A percentile compares a stretch with the other conserved stretches of the same genome.
These are phyloP conservation scores for Leishmania martiniquensis DNA, from an alignment of 208 protist genomes.

Conservation along the genomic window DNA sequence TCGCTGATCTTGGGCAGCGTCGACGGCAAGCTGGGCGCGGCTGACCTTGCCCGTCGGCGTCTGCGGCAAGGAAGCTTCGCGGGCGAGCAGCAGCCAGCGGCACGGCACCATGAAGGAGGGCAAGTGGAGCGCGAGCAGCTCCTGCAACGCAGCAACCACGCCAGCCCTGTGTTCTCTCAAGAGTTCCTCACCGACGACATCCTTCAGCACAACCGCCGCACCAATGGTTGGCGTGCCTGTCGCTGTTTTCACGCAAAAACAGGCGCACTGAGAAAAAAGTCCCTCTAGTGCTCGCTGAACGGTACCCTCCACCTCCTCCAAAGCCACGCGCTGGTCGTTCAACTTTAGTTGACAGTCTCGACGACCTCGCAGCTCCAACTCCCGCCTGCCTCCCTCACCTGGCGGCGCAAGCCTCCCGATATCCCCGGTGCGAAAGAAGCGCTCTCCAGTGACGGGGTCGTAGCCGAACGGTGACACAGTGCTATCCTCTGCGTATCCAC, in stretches of 20 bases:
- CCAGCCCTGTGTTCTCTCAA: conserved; percentile 6
- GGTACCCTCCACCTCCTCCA: conserved; percentile 60
- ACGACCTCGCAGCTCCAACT: conserved; percentile 40
- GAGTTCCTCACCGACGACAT: neutral
- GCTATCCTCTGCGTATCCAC: conserved; percentile 41
- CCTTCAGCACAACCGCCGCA: conserved; percentile 21
- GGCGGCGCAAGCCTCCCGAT: conserved; percentile 15
- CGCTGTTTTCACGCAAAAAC: conserved; percentile 31
- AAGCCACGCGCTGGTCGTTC: conserved; percentile 55
- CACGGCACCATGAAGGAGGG: conserved; percentile 47
- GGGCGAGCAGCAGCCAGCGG: conserved; percentile 30
- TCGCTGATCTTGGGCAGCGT: neutral
- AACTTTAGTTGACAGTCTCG: conserved; percentile 61
- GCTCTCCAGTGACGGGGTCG: conserved; percentile 14
- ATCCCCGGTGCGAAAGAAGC: conserved; percentile 57
- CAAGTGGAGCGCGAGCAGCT: conserved; percentile 33
- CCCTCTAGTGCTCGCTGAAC: conserved; percentile 26
- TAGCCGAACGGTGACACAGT: conserved; percentile 21
- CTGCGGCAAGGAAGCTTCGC: conserved; percentile 30
- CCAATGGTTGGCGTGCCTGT: conserved; percentile 17
- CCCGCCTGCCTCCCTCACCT: neutral
- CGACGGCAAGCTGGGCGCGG: conserved; percentile 20
- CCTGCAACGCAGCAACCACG: conserved; percentile 29
- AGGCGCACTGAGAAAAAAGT: conserved; percentile 22
- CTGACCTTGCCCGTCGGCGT: conserved; percentile 53